Evolutionary conservation across 75 land plant genomes (phyloP).

Genomic region (Selaginella moellendorffii): DNA sequence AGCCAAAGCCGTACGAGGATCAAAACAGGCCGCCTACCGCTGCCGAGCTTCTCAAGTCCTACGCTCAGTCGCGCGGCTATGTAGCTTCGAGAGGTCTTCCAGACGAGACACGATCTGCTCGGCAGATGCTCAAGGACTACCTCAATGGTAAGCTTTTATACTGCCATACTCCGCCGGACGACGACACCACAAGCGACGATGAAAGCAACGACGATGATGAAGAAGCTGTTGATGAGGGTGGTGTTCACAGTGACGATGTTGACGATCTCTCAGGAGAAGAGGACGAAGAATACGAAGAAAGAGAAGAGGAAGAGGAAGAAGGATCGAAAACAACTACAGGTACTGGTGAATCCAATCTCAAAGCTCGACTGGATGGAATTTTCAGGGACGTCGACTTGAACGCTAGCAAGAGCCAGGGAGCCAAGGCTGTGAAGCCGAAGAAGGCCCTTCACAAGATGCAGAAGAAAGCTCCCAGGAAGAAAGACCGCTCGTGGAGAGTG

Average conservation of each 20-base stretch:
- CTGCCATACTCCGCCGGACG: constrained; percentile 62
- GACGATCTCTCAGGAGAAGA: too few relatives aligned
- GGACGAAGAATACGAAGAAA: too few relatives aligned
- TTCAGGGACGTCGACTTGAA: constrained; percentile 13
- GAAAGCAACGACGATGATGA: constrained; percentile 16
- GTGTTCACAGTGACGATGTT: neutral
- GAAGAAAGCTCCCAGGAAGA: constrained; percentile 71
- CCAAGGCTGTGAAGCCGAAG: constrained; percentile 14
- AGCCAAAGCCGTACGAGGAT: constrained; percentile 78
- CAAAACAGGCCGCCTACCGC: constrained; percentile 72
- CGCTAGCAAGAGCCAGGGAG: constrained; percentile 3
- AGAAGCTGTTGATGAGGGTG: constrained; percentile 12
- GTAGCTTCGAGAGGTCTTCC: constrained; percentile 85
- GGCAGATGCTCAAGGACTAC: constrained; percentile 80
- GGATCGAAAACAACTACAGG: too few relatives aligned
- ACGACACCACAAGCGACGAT: constrained; percentile 3
- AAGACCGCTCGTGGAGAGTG: constrained; percentile 86
- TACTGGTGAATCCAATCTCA: too few relatives aligned
- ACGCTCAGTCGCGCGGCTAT: constrained; percentile 76
- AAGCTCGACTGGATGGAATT: neutral
- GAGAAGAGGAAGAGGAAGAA: too few relatives aligned
- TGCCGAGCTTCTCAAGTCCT: constrained; percentile 58
- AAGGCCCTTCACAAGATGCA: constrained; percentile 61
- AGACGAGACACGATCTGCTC: constrained; percentile 81
- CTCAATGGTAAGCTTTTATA: constrained; percentile 82